phyloP scores from a whole-genome alignment of 345 rosid species.

The Syzygium grande region DNA sequence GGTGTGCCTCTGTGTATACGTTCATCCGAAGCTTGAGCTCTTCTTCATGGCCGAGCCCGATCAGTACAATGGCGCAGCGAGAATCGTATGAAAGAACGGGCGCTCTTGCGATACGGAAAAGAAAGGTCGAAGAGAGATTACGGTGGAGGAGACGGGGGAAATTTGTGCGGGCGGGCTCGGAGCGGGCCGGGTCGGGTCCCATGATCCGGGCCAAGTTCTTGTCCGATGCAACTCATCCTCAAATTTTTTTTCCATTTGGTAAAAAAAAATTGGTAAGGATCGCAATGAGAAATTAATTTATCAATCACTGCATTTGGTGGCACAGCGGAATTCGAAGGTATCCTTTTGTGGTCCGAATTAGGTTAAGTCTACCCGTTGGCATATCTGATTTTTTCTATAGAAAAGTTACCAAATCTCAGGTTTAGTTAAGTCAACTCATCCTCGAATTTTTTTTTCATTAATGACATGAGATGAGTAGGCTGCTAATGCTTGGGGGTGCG shows the following conservation, averaged over 20 bases:
- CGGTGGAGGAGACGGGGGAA: not conserved
- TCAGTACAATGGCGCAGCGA: not conserved
- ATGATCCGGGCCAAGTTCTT: not conserved
- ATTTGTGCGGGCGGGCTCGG: not conserved
- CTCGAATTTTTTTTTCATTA: not conserved
- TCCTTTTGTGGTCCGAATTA: no score
- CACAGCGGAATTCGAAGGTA: not conserved
- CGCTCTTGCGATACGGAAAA: not conserved
- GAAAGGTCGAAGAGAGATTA: not conserved
- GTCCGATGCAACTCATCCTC: not conserved
- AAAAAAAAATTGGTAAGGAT: not conserved
- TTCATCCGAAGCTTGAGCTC: not conserved
- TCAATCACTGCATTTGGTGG: not conserved
- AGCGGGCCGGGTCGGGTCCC: not conserved
- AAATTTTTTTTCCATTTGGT: not conserved
- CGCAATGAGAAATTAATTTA: not conserved
- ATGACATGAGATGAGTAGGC: not conserved
- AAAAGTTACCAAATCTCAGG: not conserved
- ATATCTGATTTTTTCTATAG: not conserved
- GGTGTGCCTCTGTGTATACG: not conserved
- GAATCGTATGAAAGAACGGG: not conserved
- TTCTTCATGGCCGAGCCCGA: not conserved
- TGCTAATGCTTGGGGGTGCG: not conserved
- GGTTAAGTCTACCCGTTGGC: no score
- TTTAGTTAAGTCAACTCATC: not conserved